Evolutionary conservation across 805 yeast genomes (phyloP).

Genomic region (Wickerhamomyces sydowiorum): DNA sequence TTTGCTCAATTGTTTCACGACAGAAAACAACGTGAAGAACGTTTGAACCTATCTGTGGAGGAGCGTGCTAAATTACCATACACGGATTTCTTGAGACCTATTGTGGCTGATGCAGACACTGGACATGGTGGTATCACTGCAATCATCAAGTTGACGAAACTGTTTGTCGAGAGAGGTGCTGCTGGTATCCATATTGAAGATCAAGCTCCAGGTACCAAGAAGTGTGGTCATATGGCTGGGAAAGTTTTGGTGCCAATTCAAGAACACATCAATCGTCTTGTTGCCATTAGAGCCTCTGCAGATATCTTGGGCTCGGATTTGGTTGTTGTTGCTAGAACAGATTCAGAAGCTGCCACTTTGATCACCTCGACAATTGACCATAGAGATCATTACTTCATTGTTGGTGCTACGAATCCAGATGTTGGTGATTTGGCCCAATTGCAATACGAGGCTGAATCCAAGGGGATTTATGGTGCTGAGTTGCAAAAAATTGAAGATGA

Average conservation of each 20-base stretch:
- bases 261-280: constrained; percentile 92
- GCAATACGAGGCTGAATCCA: constrained; percentile 74
- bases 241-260: constrained; percentile 96
- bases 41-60: constrained; percentile 44
- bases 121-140: constrained; percentile 99
- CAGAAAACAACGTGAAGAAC: constrained; percentile 84
- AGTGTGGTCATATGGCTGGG: constrained; percentile 99
- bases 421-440: constrained; percentile 68
- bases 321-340: constrained; percentile 90
- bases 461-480: constrained; percentile 66
- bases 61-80: constrained; percentile 68
- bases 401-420: constrained; percentile 86
- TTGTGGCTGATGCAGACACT: constrained; percentile 96
- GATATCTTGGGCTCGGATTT: constrained; percentile 88
- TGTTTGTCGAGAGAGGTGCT: constrained; percentile 97
- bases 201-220: constrained; percentile 98
- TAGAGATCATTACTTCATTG: constrained; percentile 89
- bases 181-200: constrained; percentile 99
- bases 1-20: constrained; percentile 97
- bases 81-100: constrained; percentile 88
- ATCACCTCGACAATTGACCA: constrained; percentile 89
- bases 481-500: constrained; percentile 71
- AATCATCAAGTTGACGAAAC: constrained; percentile 87
- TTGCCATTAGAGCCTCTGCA: constrained; percentile 92
- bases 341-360: constrained; percentile 95